These are phyloP conservation scores for Beauveria brongniartii DNA, from an alignment of 2,329 filamentous ascomycete species.

Conservation along the genomic window DNA sequence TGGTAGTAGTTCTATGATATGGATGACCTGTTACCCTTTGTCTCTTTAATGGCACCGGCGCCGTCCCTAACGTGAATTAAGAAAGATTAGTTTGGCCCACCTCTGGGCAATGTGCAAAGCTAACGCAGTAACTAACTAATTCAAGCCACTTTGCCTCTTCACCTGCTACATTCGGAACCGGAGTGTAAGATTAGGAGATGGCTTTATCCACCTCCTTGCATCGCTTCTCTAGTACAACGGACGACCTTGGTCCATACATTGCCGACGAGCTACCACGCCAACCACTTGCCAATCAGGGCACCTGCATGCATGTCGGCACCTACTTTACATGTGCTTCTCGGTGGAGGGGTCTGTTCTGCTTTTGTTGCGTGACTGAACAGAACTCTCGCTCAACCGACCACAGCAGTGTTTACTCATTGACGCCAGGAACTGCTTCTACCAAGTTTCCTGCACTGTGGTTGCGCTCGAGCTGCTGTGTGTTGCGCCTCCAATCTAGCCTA, in stretches of 20 bases:
- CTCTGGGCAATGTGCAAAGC: background rate
- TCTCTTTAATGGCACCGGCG: background rate
- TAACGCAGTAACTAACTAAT: background rate
- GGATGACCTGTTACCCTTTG: too few species aligned
- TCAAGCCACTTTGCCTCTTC: background rate
- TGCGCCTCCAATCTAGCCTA: background rate
- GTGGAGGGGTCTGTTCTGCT: background rate
- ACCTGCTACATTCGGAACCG: background rate
- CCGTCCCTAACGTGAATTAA: background rate
- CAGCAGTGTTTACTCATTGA: background rate
- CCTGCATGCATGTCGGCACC: background rate
- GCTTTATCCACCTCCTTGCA: constrained; percentile 4
- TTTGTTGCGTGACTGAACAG: background rate
- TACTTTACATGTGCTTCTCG: background rate
- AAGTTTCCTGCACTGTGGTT: background rate
- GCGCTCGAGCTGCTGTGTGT: background rate
- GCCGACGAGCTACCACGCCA: background rate
- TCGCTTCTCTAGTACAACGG: background rate
- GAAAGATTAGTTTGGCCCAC: background rate
- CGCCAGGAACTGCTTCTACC: background rate
- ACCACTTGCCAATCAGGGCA: background rate
- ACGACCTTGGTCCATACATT: background rate
- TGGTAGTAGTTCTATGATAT: too few species aligned
- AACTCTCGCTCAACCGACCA: background rate
- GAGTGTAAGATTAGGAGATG: background rate